A percentile compares a stretch with the other conserved stretches of the same genome.
These are phyloP conservation scores for Trichoderma guizhouense DNA, from an alignment of 2,329 filamentous ascomycete species.

Conservation along the genomic window DNA sequence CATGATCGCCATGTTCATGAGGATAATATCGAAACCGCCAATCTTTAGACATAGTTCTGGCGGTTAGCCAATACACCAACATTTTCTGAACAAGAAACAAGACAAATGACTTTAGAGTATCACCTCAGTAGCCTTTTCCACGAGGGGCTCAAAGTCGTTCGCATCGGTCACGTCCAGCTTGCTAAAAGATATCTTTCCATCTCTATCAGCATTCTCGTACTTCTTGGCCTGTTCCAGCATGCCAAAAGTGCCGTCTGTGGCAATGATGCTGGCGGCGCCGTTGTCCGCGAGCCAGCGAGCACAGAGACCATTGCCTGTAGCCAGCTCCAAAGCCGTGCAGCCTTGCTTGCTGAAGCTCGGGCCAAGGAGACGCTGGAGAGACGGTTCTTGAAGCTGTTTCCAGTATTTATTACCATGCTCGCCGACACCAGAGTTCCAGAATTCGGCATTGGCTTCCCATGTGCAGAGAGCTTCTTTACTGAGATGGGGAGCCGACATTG, in stretches of 20 bases:
- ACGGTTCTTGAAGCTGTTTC: constrained; percentile 40
- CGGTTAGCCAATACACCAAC: background rate
- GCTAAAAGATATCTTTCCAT: constrained; percentile 29
- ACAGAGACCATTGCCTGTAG: constrained; percentile 48
- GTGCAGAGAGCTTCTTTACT: constrained; percentile 26
- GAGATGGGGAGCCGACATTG: constrained; percentile 20
- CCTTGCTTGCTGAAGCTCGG: constrained; percentile 22
- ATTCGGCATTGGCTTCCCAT: constrained; percentile 42
- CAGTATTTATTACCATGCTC: constrained; percentile 44
- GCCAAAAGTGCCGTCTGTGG: constrained; percentile 41
- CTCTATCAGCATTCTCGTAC: background rate
- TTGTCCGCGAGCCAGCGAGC: constrained; percentile 41
- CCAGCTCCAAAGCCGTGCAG: constrained; percentile 43
- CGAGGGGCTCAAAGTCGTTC: constrained; percentile 17
- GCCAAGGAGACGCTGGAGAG: constrained; percentile 35
- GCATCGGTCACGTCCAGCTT: constrained; percentile 39
- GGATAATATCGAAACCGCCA: constrained; percentile 40
- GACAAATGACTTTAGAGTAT: background rate
- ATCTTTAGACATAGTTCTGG: constrained; percentile 20
- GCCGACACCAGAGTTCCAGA: constrained; percentile 42
- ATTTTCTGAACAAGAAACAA: background rate
- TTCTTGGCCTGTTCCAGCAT: constrained; percentile 40
- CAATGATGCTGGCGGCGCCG: constrained; percentile 37
- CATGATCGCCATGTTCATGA: constrained; percentile 50
- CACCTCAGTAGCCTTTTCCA: constrained; percentile 17